Evolutionary conservation across 371 early-diverging fungal species (phyloP).

Genomic region (Saksenaea oblongispora): DNA sequence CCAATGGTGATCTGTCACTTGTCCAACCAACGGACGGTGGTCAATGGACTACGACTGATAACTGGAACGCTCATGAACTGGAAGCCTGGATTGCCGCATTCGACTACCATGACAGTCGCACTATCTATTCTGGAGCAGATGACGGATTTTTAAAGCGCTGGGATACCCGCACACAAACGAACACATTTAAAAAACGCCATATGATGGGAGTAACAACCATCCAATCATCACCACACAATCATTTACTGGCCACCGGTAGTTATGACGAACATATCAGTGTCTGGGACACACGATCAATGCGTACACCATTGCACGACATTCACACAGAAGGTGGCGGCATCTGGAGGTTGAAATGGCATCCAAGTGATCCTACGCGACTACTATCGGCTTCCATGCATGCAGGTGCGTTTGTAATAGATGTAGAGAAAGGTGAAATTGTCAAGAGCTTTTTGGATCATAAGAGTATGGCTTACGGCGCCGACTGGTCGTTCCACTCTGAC

Average conservation of each 20-base stretch:
- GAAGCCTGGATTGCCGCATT: slow-evolving; percentile 94
- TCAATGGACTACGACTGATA: slow-evolving; percentile 33
- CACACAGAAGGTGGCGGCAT: slow-evolving; percentile 84
- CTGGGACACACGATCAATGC: slow-evolving; percentile 89
- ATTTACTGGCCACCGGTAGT: slow-evolving; percentile 80
- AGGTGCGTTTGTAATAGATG: slow-evolving; percentile 49
- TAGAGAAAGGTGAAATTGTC: slow-evolving; percentile 9
- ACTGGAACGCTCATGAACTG: slow-evolving; percentile 83
- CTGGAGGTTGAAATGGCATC: slow-evolving; percentile 95
- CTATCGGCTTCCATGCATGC: slow-evolving; percentile 90
- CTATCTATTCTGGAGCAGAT: slow-evolving; percentile 78
- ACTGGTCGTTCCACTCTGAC: slow-evolving; percentile 72
- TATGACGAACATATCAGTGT: slow-evolving; percentile 86
- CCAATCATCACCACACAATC: slow-evolving; percentile 78
- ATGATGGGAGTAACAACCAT: slow-evolving; percentile 86
- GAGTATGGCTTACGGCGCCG: slow-evolving; percentile 90
- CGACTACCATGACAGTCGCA: slow-evolving; percentile 71
- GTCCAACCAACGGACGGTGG: slow-evolving; percentile 36
- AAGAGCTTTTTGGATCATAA: slow-evolving; percentile 70
- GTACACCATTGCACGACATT: slow-evolving; percentile 65
- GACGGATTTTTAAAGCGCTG: slow-evolving; percentile 84
- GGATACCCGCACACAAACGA: slow-evolving; percentile 69
- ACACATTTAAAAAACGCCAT: slow-evolving; percentile 43
- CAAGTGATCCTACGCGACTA: slow-evolving; percentile 58
- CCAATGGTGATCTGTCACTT: slow-evolving; percentile 64